These are phyloP conservation scores for Cutaneotrichosporon dermatis DNA, from an alignment of 1,284 basidiomycete genomes.

Conservation along the genomic window DNA sequence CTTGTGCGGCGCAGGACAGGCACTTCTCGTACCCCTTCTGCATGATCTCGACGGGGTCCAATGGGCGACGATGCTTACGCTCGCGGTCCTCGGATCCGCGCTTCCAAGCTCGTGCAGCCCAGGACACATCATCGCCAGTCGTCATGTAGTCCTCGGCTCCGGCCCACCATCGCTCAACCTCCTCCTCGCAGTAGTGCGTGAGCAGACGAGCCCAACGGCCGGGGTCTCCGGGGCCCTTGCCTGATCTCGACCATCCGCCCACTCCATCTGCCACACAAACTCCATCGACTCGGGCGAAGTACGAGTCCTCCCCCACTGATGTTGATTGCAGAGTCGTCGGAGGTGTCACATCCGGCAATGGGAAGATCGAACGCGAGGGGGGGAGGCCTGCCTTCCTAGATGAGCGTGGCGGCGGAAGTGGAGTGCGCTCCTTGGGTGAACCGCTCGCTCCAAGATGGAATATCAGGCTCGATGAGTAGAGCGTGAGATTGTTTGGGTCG, in stretches of 20 bases:
- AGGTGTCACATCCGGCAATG: slow-evolving; percentile 31
- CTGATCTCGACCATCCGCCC: slow-evolving; percentile 45
- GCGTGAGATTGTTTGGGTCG: slow-evolving; percentile 19
- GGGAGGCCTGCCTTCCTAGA: slow-evolving; percentile 18
- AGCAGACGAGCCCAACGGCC: slow-evolving; percentile 46
- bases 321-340: slow-evolving; percentile 25
- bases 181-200: slow-evolving; percentile 47
- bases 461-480: slow-evolving; percentile 35
- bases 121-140: slow-evolving; percentile 9
- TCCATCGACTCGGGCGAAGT: slow-evolving; percentile 43
- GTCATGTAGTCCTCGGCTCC: slow-evolving; percentile 37
- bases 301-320: slow-evolving; percentile 49
- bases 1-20: slow-evolving; percentile 47
- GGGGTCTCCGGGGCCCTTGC: slow-evolving; percentile 40
- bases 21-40: slow-evolving; percentile 57
- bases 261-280: slow-evolving; percentile 50
- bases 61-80: slow-evolving; percentile 20
- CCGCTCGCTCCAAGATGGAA: slow-evolving; percentile 43
- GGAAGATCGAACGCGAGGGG: slow-evolving; percentile 38
- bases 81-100: slow-evolving; percentile 5
- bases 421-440: slow-evolving; percentile 33
- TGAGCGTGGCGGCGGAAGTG: slow-evolving; percentile 13
- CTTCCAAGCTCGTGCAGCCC: slow-evolving; percentile 24
- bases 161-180: slow-evolving; percentile 41
- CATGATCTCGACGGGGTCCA: slow-evolving; percentile 58